These are phyloP conservation scores for Zygotorulaspora sp. DNA, from an alignment of 805 yeast species.

Conservation along the genomic window DNA sequence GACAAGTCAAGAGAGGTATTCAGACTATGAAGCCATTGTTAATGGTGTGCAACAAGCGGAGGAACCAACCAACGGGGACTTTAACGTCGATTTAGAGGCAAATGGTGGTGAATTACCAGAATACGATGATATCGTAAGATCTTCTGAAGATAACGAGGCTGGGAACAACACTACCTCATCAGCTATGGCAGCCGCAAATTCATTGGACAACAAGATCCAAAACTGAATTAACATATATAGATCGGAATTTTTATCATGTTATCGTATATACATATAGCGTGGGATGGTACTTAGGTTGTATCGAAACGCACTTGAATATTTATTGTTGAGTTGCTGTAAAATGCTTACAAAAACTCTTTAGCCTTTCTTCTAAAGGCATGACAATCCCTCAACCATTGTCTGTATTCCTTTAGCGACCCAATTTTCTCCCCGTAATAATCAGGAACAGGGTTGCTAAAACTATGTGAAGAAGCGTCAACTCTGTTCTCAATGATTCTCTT, in stretches of 20 bases:
- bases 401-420: constrained; percentile 76
- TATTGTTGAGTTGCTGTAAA: background rate
- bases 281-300: background rate
- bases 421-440: constrained; percentile 97
- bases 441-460: constrained; percentile 93
- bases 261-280: constrained; percentile 1
- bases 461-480: constrained; percentile 88
- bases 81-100: constrained; percentile 19
- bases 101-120: constrained; percentile 14
- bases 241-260: background rate
- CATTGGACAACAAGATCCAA: constrained; percentile 25
- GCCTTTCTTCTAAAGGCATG: constrained; percentile 83
- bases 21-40: constrained; percentile 8
- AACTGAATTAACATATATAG: no score
- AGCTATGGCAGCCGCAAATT: constrained; percentile 8
- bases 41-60: constrained; percentile 8
- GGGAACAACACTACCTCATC: background rate
- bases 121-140: constrained; percentile 19
- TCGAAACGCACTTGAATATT: constrained; percentile 2
- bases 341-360: constrained; percentile 56
- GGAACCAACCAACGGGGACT: constrained; percentile 17
- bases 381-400: constrained; percentile 95
- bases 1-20: constrained; percentile 23
- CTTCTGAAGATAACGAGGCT: constrained; percentile 2
- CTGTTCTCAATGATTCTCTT: constrained; percentile 70